These are phyloP conservation scores for Oryza officinalis DNA, from an alignment of 176 grass and related monocot species.

Conservation along the genomic window DNA sequence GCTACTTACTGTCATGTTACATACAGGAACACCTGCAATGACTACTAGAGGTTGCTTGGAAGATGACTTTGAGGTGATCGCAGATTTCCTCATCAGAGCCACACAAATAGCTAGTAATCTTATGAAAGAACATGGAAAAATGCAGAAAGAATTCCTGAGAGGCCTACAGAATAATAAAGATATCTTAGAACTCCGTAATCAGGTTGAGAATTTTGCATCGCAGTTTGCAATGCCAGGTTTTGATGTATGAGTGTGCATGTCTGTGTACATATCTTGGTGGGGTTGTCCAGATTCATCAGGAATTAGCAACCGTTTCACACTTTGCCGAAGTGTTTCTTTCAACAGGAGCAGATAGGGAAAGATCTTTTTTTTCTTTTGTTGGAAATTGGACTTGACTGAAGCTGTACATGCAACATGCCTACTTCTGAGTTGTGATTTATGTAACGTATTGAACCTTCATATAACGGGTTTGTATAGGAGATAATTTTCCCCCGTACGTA, in stretches of 20 bases:
- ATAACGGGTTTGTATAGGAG: slow-evolving; percentile 24
- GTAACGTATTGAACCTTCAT: slow-evolving; percentile 23
- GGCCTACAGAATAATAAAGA: slow-evolving; percentile 79
- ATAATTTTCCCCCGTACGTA: not conserved
- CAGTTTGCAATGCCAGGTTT: slow-evolving; percentile 93
- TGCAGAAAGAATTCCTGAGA: slow-evolving; percentile 77
- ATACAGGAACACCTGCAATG: slow-evolving; percentile 93
- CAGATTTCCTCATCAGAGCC: slow-evolving; percentile 82
- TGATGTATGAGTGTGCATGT: slow-evolving; percentile 63
- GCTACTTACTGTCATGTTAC: slow-evolving; percentile 27
- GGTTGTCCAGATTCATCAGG: slow-evolving; percentile 36
- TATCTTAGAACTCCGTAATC: slow-evolving; percentile 66
- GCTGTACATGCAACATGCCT: slow-evolving; percentile 47
- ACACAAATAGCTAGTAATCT: slow-evolving; percentile 73
- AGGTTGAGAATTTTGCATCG: slow-evolving; percentile 79
- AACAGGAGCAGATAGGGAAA: slow-evolving; percentile 23
- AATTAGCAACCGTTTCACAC: slow-evolving; percentile 18
- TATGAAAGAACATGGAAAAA: slow-evolving; percentile 83
- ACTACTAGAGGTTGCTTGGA: slow-evolving; percentile 98
- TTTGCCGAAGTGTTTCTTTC: slow-evolving; percentile 13
- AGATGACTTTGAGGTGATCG: slow-evolving; percentile 76
- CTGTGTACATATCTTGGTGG: slow-evolving; percentile 26
- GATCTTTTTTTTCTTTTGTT: slow-evolving; percentile 20
- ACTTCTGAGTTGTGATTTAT: slow-evolving; percentile 30
- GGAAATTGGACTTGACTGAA: slow-evolving; percentile 17